Evolutionary conservation across 2,329 filamentous ascomycete genomes (phyloP), one percentile per base, ranked within the genome.

Genomic region (Chalara sp.): DNA sequence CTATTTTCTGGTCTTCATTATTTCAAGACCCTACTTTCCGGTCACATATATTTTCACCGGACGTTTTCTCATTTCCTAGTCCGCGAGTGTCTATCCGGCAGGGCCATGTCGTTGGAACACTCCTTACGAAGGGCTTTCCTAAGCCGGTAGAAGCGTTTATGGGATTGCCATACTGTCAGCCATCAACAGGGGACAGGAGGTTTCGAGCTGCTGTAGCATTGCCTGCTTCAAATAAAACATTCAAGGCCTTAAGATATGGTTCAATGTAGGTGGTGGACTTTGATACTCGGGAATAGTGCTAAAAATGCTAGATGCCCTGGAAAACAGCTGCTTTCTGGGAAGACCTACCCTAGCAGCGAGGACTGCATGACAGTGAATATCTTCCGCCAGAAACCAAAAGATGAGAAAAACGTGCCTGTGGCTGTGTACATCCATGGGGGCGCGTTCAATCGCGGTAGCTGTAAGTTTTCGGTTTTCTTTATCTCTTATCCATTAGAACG

Each of bases 351-450:
- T 11, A 53, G 41, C 28, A 55, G 53, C 42, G 78, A 81, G 65
- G 69, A 78, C 59, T 78, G 76, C 47, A 67, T 81, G 40, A 75
- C 72, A 48, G 61, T 72, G 6, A 79, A 80, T 56, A 61, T 80
- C 13, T 76, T 72, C 57, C 32, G 61, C 61, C 46, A 64, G 60
- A 47, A 58, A 55, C 13, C 43, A 61, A 32, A 59, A 52, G 47
- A 63, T 58, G 50, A 44, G 11, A 47, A 48, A 43, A 56, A 50
- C 50, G 53, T 75, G 29, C 73, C 78, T 5, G 75, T 81, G 13
- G 67, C 78, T 6, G 63, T 84, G 1, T 84, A 81, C 59, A 68
- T 84, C 32, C 81, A 84, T 60, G 81, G 81, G 41, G 81, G 81
- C 3, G 79, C 72, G 5, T 85, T 83, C 68, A 76, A 82, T 68